Evolutionary conservation across 1,284 basidiomycete species (phyloP).

Genomic region (Ceratobasidium sp.): DNA sequence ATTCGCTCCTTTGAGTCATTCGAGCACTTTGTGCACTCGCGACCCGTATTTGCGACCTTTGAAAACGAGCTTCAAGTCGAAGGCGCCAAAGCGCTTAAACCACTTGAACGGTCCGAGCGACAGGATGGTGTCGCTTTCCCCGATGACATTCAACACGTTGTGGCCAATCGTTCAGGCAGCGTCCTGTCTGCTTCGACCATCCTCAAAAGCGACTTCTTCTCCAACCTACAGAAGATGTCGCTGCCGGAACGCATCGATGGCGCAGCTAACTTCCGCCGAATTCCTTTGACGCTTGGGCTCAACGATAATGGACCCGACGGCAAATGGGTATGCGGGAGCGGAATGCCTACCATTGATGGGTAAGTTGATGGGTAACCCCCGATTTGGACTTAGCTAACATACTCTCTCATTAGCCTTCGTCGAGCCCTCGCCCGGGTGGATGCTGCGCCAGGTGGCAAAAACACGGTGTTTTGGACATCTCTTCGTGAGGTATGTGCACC

Average conservation of each 20-base stretch:
- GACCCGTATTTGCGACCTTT: slow-evolving; percentile 89
- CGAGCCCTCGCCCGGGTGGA: slow-evolving; percentile 82
- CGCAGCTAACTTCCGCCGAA: slow-evolving; percentile 86
- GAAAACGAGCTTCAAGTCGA: slow-evolving; percentile 88
- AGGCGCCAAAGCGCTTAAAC: slow-evolving; percentile 80
- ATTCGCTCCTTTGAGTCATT: slow-evolving; percentile 77
- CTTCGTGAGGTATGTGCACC: slow-evolving; percentile 70
- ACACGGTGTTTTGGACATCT: slow-evolving; percentile 87
- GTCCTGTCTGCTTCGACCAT: slow-evolving; percentile 93
- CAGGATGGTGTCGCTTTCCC: slow-evolving; percentile 81
- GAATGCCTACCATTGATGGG: slow-evolving; percentile 90
- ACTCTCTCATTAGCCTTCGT: slow-evolving; percentile 64
- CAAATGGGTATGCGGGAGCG: slow-evolving; percentile 86
- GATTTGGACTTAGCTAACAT: slow-evolving; percentile 39
- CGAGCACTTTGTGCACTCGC: slow-evolving; percentile 69
- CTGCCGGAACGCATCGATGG: slow-evolving; percentile 94
- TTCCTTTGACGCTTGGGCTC: slow-evolving; percentile 65
- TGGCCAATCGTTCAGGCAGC: slow-evolving; percentile 82
- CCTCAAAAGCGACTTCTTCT: slow-evolving; percentile 97
- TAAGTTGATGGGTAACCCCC: slow-evolving; percentile 52
- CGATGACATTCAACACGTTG: slow-evolving; percentile 86
- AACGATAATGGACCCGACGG: slow-evolving; percentile 52
- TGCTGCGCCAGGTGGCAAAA: slow-evolving; percentile 73
- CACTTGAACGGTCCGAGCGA: slow-evolving; percentile 77
- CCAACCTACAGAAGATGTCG: slow-evolving; percentile 92